phyloP scores from a whole-genome alignment of 164 flowering plant species.

The Platanus orientalis region DNA sequence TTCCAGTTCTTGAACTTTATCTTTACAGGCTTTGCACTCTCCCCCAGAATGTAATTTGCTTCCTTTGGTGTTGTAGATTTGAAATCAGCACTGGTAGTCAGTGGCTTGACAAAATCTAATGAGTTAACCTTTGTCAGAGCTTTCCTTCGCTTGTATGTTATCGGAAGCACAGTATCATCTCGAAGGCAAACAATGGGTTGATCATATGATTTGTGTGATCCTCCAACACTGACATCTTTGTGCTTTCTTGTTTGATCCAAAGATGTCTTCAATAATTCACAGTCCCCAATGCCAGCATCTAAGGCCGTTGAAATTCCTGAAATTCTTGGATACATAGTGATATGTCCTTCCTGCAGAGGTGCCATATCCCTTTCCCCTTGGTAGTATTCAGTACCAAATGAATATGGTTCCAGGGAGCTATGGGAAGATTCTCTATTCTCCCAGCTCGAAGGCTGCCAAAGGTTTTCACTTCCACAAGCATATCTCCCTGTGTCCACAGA shows the following conservation, averaged over 20 bases:
- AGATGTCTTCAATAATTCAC: constrained; percentile 11
- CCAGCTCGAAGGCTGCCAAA: constrained; percentile 13
- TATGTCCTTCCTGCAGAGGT: constrained; percentile 9
- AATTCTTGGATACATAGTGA: constrained; percentile 13
- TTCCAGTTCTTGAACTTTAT: constrained; percentile 19
- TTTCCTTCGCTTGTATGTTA: constrained; percentile 34
- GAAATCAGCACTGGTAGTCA: constrained; percentile 14
- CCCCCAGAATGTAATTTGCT: constrained; percentile 3
- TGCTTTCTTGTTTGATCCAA: constrained; percentile 18
- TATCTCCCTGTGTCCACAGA: constrained; percentile 8
- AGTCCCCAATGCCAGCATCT: constrained; percentile 11
- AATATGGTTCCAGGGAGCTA: constrained; percentile 12
- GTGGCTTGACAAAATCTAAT: constrained; percentile 11
- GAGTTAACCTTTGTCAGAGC: constrained; percentile 16
- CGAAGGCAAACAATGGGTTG: constrained; percentile 12
- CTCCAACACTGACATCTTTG: constrained; percentile 12
- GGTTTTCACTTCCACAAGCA: constrained; percentile 8
- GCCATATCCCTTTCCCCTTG: constrained; percentile 12
- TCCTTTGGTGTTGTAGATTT: constrained; percentile 16
- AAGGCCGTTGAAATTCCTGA: constrained; percentile 12
- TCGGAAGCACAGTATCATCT: constrained; percentile 18
- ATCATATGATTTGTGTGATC: constrained; percentile 2
- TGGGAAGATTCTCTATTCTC: constrained; percentile 9
- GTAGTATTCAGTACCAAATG: constrained; percentile 9
- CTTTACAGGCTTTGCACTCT: constrained; percentile 20